Evolutionary conservation across 2,329 filamentous ascomycete genomes (phyloP).

Genomic region (Ceratocystis harringtonii): DNA sequence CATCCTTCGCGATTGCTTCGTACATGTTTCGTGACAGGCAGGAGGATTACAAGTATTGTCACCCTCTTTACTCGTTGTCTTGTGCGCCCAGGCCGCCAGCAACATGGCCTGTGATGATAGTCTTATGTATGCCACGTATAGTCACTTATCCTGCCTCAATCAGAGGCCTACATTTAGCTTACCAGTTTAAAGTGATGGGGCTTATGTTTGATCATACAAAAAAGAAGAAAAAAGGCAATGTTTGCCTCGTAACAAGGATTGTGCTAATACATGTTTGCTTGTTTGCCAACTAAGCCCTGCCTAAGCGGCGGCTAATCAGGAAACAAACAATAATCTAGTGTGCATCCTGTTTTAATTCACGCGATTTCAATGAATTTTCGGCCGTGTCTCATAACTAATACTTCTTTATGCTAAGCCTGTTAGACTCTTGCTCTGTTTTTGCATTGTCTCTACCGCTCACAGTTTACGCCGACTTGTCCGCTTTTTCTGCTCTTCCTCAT

Average conservation of each 20-base stretch:
- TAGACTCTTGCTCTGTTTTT: background rate
- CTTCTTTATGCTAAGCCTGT: slow-evolving; percentile 4
- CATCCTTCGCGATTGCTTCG: too few species aligned
- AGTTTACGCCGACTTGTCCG: slow-evolving; percentile 40
- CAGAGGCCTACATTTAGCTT: too few species aligned
- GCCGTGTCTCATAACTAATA: slow-evolving; percentile 11
- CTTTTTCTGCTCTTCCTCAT: slow-evolving; percentile 35
- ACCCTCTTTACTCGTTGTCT: too few species aligned
- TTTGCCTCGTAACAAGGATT: background rate
- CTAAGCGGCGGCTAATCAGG: background rate
- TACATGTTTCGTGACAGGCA: too few species aligned
- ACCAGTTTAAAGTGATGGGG: too few species aligned
- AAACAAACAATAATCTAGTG: background rate
- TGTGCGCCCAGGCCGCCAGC: too few species aligned
- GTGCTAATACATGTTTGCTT: background rate
- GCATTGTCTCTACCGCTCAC: slow-evolving; percentile 22
- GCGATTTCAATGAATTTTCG: background rate
- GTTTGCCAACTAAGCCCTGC: background rate
- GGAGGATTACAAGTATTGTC: too few species aligned
- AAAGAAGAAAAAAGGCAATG: background rate
- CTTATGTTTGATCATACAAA: background rate
- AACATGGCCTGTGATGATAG: too few species aligned
- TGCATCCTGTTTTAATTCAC: background rate
- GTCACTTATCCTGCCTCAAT: too few species aligned
- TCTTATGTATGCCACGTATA: too few species aligned